phyloP scores from a whole-genome alignment of 352 stramenopile species.

The Pythium aquatile region DNA sequence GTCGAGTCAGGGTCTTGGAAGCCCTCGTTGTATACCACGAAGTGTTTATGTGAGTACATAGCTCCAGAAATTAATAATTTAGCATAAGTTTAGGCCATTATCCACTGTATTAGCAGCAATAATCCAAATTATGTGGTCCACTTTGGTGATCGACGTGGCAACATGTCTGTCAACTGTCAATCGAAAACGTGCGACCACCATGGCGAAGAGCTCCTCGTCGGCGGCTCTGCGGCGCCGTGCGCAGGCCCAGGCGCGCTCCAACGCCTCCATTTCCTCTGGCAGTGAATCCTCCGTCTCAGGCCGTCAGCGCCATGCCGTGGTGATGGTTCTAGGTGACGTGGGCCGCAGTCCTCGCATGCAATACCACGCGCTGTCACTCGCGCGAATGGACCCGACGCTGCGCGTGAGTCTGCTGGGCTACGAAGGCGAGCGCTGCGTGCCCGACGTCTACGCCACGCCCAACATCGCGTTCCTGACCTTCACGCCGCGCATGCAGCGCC shows the following conservation, averaged over 20 bases:
- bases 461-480: conserved; percentile 85
- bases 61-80: conserved; percentile 1
- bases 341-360: conserved; percentile 98
- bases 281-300: background rate
- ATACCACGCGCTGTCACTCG: conserved; percentile 97
- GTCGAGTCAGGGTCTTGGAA: background rate
- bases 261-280: conserved; percentile 9
- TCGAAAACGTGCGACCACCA: conserved; percentile 6
- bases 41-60: conserved; percentile 22
- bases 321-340: conserved; percentile 94
- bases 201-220: conserved; percentile 23
- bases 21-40: background rate
- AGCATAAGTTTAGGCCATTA: background rate
- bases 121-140: conserved; percentile 5
- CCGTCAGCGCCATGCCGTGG: conserved; percentile 62
- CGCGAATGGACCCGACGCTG: conserved; percentile 57
- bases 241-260: conserved; percentile 27
- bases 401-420: conserved; percentile 94
- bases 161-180: background rate
- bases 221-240: conserved; percentile 25
- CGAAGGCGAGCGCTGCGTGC: conserved; percentile 87
- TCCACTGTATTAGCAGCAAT: background rate
- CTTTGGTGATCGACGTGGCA: conserved; percentile 25
- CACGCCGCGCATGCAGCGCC: conserved; percentile 51
- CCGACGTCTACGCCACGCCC: conserved; percentile 48